These are phyloP conservation scores for Cutaneotrichosporon cyanovorans DNA, from an alignment of 1,284 basidiomycete genomes.

Conservation along the genomic window DNA sequence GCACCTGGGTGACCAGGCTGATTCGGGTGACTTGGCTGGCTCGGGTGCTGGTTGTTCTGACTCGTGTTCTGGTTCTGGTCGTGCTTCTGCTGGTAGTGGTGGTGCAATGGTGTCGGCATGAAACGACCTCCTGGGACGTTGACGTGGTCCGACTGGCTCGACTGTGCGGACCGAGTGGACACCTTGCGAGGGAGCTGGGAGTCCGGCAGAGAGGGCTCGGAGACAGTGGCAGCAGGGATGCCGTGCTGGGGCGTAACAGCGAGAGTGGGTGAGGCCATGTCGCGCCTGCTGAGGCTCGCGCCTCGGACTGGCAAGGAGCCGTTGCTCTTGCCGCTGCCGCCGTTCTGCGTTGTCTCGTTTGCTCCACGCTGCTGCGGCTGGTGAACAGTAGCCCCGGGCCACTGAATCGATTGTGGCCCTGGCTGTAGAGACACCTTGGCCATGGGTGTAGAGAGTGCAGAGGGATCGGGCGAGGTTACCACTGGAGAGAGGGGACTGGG, in stretches of 20 bases:
- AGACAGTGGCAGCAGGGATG: constrained; percentile 1
- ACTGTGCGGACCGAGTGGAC: neutral
- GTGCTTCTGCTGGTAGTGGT: no score
- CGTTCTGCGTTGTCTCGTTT: neutral
- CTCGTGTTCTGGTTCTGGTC: no score
- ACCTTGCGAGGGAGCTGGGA: neutral
- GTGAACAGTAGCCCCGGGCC: constrained; percentile 11
- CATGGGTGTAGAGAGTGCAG: constrained; percentile 22
- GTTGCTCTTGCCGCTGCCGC: neutral
- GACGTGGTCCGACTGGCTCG: neutral
- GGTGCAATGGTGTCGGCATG: no score
- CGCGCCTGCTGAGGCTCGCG: constrained; percentile 20
- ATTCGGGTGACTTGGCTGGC: no score
- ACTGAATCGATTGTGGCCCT: constrained; percentile 27
- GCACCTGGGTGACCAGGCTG: no score
- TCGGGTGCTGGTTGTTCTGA: no score
- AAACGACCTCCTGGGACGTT: neutral
- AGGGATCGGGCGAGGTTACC: no score
- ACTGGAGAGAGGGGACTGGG: no score
- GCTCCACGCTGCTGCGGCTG: constrained; percentile 13
- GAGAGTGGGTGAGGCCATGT: neutral
- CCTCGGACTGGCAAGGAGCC: constrained; percentile 26
- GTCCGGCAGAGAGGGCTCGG: neutral
- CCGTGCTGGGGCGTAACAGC: neutral
- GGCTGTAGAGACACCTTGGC: constrained; percentile 29